A percentile compares a stretch with the other conserved stretches of the same genome.
phyloP scores from a whole-genome alignment of 2,329 filamentous ascomycete genomes.

The Penicillium sclerotigenum region DNA sequence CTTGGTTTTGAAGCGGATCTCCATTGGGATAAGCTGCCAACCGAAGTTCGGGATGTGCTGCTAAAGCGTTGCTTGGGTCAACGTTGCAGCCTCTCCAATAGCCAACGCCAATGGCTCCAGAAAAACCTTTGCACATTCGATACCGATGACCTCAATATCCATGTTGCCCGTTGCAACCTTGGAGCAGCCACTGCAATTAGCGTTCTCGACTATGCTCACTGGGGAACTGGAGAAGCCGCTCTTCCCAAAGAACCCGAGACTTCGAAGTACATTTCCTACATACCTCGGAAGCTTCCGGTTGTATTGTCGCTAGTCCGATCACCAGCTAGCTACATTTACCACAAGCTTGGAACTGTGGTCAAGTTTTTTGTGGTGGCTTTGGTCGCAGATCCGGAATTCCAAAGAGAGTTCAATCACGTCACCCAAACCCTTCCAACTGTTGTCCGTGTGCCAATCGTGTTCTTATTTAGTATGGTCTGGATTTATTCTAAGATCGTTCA shows the following conservation, averaged over 20 bases:
- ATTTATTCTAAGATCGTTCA: conserved; percentile 47
- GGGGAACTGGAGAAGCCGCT: conserved; percentile 27
- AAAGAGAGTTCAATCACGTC: conserved; percentile 50
- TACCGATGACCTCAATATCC: conserved; percentile 39
- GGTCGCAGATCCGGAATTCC: conserved; percentile 53
- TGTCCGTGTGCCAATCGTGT: conserved; percentile 38
- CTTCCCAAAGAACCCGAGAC: conserved; percentile 26
- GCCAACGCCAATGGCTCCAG: conserved; percentile 46
- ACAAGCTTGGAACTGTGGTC: conserved; percentile 42
- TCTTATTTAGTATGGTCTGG: conserved; percentile 49
- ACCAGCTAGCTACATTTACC: conserved; percentile 43
- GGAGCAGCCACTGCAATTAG: conserved; percentile 41
- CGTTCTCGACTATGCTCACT: conserved; percentile 32
- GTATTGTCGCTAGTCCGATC: conserved; percentile 28
- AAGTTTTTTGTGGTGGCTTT: conserved; percentile 52
- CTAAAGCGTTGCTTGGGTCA: conserved; percentile 48
- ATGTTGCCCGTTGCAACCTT: conserved; percentile 50
- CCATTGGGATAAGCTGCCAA: conserved; percentile 52
- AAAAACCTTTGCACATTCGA: conserved; percentile 38
- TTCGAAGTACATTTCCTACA: conserved; percentile 29
- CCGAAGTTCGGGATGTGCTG: conserved; percentile 46
- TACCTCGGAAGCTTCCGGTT: conserved; percentile 24
- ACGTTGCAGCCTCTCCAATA: conserved; percentile 40
- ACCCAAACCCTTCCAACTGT: conserved; percentile 35
- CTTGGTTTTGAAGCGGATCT: conserved; percentile 51